Base-by-base conservation (phyloP, 768 basidiomycete species). In the Amanita molliuscula region DNA sequence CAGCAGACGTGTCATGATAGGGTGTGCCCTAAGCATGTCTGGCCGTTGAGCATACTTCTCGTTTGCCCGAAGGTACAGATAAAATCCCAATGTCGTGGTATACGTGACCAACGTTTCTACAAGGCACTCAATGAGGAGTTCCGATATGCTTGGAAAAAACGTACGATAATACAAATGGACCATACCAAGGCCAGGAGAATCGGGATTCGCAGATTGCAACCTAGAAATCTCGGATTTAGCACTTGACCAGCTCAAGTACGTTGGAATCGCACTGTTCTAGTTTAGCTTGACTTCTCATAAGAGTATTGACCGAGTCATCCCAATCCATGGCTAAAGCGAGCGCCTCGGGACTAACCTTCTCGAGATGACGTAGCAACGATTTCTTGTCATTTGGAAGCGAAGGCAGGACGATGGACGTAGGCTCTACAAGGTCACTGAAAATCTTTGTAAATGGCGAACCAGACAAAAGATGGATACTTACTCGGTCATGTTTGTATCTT, bases 61-160 rank as follows among this genome's bases (percentile, higher is more conserved):
- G 35, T 75, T 76, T 20, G 86, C 72, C 15, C 88, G 80, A n/a
- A 98, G 73, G 63, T 93, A 81, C 35, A 98, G 70, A 67, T 95
- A 97, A 68, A 93, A 97, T 1, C 93, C 88, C 40, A 98, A 81
- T 2, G 82, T 84, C 0, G 92, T 88, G 16, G 88, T 76, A 61
- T 98, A 98, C 7, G 93, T 90, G 33, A 96, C 69, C 2, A 95
- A 72, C 1, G 92, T 78, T 73, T 98, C 94, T 50, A 8, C 49
- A 29, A 13, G 33, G 33, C 7, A 45, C 29, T 25, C 15, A 16
- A 40, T 37, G 25, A 48, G 25, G 15, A 23, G 38, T 11, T 6
- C 26, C 44, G 34, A 9, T 26, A 29, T 2, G 37, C 41, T 37
- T 4, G 26, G 34, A 47, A 31, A 16, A 4, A 4, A 74, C 90